These are phyloP conservation scores for Vararia minispora DNA, from an alignment of 768 basidiomycete species.

Conservation along the genomic window DNA sequence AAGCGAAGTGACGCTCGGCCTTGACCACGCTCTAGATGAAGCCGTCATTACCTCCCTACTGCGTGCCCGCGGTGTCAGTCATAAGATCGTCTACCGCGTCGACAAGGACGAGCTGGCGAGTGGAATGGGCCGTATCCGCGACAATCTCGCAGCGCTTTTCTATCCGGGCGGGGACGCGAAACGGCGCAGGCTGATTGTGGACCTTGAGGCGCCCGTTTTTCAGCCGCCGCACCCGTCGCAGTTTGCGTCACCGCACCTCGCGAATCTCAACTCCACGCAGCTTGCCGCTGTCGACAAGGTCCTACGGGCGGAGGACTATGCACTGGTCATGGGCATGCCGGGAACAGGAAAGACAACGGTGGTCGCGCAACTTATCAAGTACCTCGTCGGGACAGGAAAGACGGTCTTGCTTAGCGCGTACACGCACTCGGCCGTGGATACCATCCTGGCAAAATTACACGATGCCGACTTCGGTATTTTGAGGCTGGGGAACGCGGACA, in stretches of 20 bases:
- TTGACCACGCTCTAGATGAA: slow-evolving; percentile 67
- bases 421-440: slow-evolving; percentile 98
- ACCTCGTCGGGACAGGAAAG: slow-evolving; percentile 71
- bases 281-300: slow-evolving; percentile 59
- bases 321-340: slow-evolving; percentile 93
- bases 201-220: slow-evolving; percentile 63
- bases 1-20: slow-evolving; percentile 56
- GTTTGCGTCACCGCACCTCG: slow-evolving; percentile 20
- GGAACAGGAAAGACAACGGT: slow-evolving; percentile 98
- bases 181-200: slow-evolving; percentile 69
- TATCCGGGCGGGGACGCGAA: slow-evolving; percentile 63
- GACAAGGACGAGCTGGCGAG: slow-evolving; percentile 89
- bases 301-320: slow-evolving; percentile 76
- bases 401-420: slow-evolving; percentile 84
- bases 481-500: slow-evolving; percentile 84
- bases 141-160: slow-evolving; percentile 85
- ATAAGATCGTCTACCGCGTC: slow-evolving; percentile 55
- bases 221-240: slow-evolving; percentile 16
- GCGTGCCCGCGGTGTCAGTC: slow-evolving; percentile 14
- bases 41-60: slow-evolving; percentile 33
- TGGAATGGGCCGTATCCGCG: slow-evolving; percentile 81
- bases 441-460: slow-evolving; percentile 78
- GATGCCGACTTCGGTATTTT: slow-evolving; percentile 60
- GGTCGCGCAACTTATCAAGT: slow-evolving; percentile 77
- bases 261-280: slow-evolving; percentile 59